These are phyloP conservation scores for Elymus sibiricus DNA, from an alignment of 176 grass and related monocot species.

Conservation along the genomic window DNA sequence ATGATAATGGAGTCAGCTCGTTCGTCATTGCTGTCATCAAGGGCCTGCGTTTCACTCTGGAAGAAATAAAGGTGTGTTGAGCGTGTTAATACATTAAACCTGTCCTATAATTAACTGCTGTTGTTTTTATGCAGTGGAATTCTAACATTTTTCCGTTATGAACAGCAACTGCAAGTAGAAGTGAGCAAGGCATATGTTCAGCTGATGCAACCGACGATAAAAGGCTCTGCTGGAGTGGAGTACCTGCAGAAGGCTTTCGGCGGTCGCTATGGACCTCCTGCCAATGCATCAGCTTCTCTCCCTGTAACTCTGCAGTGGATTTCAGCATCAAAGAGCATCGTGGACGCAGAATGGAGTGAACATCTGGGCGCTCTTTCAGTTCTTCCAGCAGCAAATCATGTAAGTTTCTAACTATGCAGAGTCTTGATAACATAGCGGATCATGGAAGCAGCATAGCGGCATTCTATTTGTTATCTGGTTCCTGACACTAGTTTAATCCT, in stretches of 20 bases:
- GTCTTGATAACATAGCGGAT: too few species aligned
- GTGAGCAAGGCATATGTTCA: conserved; percentile 77
- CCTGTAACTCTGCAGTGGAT: conserved; percentile 56
- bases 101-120: background rate
- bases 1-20: conserved; percentile 44
- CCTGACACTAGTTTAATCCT: background rate
- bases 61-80: conserved; percentile 77
- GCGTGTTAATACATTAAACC: conserved; percentile 5
- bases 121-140: background rate
- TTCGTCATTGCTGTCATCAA: conserved; percentile 71
- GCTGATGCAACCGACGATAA: conserved; percentile 71
- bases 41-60: conserved; percentile 81
- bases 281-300: conserved; percentile 42
- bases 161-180: conserved; percentile 80
- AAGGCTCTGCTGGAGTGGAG: conserved; percentile 75
- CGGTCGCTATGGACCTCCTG: conserved; percentile 59
- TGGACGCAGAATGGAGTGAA: conserved; percentile 70
- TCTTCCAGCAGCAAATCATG: conserved; percentile 53
- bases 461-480: background rate
- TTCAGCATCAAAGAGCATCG: conserved; percentile 29
- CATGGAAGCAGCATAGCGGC: background rate
- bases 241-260: conserved; percentile 91
- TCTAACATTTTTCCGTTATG: conserved; percentile 13
- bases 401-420: conserved; percentile 7
- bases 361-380: conserved; percentile 45